Conservation (phyloP, 1,284 basidiomycete genomes). For the Boletus sp. region DNA sequence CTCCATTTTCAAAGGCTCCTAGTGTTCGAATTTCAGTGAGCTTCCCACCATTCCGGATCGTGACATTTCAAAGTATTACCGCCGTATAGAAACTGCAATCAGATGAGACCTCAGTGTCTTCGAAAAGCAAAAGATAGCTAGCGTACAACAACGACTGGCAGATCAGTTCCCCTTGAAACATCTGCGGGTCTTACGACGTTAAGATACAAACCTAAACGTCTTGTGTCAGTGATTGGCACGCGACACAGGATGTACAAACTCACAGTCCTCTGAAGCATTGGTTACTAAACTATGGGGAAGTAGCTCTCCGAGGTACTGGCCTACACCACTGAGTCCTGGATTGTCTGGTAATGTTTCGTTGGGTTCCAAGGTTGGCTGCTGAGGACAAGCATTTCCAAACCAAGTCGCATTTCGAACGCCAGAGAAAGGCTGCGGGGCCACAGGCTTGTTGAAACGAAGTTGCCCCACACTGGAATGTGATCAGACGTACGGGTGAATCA, state of each 20-base stretch:
- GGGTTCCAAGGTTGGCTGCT: not conserved
- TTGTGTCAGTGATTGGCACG: not conserved
- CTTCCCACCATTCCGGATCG: not conserved
- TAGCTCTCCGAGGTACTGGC: not conserved
- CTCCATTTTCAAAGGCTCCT: constrained; percentile 19
- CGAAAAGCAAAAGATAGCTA: not conserved
- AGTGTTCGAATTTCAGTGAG: not conserved
- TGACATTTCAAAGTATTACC: constrained; percentile 5
- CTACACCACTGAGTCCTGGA: not conserved
- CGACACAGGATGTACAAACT: not conserved
- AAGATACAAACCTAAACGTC: constrained; percentile 12
- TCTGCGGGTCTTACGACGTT: constrained; percentile 20
- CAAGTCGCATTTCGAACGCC: not conserved
- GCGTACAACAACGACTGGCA: constrained; percentile 24
- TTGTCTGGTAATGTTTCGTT: not conserved
- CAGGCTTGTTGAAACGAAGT: constrained; percentile 19
- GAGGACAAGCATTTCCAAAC: constrained; percentile 1
- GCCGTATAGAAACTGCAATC: constrained; percentile 15
- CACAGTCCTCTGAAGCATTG: constrained; percentile 4
- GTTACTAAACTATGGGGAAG: not conserved
- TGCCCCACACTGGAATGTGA: constrained; percentile 8
- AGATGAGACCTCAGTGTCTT: not conserved
- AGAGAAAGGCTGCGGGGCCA: not conserved
- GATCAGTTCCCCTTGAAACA: constrained; percentile 4
- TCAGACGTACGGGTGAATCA: not conserved